Evolutionary conservation across 148 eudicot species (phyloP), one percentile per base, ranked within the genome.

Genomic region (Euryodendron excelsum): DNA sequence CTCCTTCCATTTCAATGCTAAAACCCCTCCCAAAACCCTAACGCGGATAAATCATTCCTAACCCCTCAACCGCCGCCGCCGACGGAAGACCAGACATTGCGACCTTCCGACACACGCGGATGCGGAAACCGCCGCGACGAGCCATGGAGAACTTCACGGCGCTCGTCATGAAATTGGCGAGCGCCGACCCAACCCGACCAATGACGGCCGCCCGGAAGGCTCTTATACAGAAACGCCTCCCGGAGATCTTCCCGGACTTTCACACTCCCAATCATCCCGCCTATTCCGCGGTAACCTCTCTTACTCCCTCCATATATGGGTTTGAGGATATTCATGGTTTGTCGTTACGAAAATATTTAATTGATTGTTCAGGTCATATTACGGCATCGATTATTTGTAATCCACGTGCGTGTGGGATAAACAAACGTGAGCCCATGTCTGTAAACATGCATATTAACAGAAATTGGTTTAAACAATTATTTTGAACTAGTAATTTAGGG

Each of bases 241-340:
- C 10, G 11, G 23, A 75, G 11, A 74, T 68, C 33, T 77, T 85
- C 47, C 74, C 88, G 0, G 62, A 65, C 31, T 44, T 75, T 68
- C 77, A n/a, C 48, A 85, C 82, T 23, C 88, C 91, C 67, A 74
- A 78, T 77, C 89, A 87, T 64, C 87, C 85, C 37, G 37, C 91
- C 69, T 89, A 89, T 44, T 55, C 86, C 18, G 60, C 77, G 64
- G 91, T 89, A 86, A 67, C 48, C 47, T 30, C 28, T 36, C 70
- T 66, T 47, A 34, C 70, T 20, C 70, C 36, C 70, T 66, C 5
- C 21, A 12, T 21, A 11, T 67, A 12, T 60, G 7, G 13, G 7
- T 65, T 34, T 65, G 10, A 4, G 28, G 0, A 5, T 66, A 28
- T 36, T 8, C 33, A 17, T 12, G 20, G 15, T 20, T 34, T 34